phyloP scores from a whole-genome alignment of 352 stramenopile genomes.

The Saprolegnia parasitica region DNA sequence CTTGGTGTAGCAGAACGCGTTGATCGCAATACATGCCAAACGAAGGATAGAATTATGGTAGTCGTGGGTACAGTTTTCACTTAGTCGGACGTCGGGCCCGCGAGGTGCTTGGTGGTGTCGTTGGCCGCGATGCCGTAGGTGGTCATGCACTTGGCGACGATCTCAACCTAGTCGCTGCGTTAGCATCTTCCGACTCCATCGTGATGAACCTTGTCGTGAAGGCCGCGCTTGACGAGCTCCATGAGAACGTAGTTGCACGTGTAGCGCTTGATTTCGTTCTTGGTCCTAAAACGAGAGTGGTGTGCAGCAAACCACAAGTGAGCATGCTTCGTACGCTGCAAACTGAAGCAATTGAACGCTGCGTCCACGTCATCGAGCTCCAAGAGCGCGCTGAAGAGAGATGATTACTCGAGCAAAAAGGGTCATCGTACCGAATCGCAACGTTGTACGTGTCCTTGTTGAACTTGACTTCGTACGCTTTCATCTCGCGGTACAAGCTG shows the following conservation, averaged over 20 bases:
- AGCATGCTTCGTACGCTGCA: slow-evolving; percentile 2
- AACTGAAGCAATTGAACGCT: background rate
- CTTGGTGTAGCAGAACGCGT: too few relatives aligned
- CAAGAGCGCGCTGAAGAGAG: background rate
- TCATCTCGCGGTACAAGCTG: background rate
- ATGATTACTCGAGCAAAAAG: background rate
- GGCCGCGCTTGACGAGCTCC: slow-evolving; percentile 1
- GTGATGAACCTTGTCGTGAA: background rate
- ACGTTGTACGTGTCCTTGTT: slow-evolving; percentile 12
- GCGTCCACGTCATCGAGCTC: background rate
- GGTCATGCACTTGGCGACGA: background rate
- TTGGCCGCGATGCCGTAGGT: slow-evolving; percentile 10
- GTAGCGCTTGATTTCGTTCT: slow-evolving; percentile 16
- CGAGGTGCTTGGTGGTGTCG: slow-evolving; percentile 14
- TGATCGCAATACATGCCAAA: too few relatives aligned
- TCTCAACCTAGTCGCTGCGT: background rate
- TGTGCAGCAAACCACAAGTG: background rate
- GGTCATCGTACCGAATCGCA: slow-evolving; percentile 4
- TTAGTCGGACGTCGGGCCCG: background rate
- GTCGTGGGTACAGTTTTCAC: background rate
- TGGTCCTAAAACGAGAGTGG: background rate
- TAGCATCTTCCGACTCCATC: background rate
- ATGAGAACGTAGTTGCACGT: slow-evolving; percentile 21
- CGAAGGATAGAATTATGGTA: too few relatives aligned
- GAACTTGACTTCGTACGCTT: slow-evolving; percentile 15